Evolutionary conservation across 1,284 basidiomycete species (phyloP), one percentile per base, ranked within the genome.

Genomic region (Apiotrichum laibachii): DNA sequence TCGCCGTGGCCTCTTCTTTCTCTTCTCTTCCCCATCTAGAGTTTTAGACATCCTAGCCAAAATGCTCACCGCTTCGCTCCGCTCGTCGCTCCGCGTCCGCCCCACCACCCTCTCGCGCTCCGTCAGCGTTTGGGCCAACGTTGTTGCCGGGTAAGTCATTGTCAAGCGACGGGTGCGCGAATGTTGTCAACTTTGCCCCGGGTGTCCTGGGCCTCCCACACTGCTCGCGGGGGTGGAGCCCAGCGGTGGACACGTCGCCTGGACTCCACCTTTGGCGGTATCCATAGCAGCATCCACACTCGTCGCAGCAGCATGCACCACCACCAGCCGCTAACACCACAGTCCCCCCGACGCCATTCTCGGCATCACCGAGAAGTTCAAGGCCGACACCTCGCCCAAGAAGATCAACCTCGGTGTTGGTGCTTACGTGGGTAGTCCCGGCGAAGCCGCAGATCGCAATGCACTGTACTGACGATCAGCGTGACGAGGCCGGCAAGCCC

Each of bases 401-500:
- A 99, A 99, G 81, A 97, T 98, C 78, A 99, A 99, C 82, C 84
- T 99, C 58, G 95, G 95, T 76, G 92, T 94, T 65, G 92, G 92
- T 75, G 75, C 57, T 15, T 63, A 59, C 49, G 51, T 56, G 52
- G 46, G 59, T 61, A 35, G 37, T 47, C 31, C 18, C 34, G 40
- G 16, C 44, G 16, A 31, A 7, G 37, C 21, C 16, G 26, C n/a
- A 21, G 22, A 19, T 2, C 33, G 26, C 22, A 13, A 21, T 16
- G 2, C n/a, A 50, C 18, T 26, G n/a, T 33, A 37, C 21, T 15
- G 57, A 10, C 10, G 40, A 11, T 19, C 91, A 99, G 85, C 86
- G 96, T 65, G 94, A 99, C 72, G 92, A 86, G 67, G 83, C 89
- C 62, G 95, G 95, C 63, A 98, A 97, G 82, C 94, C 95, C 6